Evolutionary conservation across 371 early-diverging fungal genomes (phyloP), one percentile per base, ranked within the genome.

Genomic region (Entomophthora muscae): DNA sequence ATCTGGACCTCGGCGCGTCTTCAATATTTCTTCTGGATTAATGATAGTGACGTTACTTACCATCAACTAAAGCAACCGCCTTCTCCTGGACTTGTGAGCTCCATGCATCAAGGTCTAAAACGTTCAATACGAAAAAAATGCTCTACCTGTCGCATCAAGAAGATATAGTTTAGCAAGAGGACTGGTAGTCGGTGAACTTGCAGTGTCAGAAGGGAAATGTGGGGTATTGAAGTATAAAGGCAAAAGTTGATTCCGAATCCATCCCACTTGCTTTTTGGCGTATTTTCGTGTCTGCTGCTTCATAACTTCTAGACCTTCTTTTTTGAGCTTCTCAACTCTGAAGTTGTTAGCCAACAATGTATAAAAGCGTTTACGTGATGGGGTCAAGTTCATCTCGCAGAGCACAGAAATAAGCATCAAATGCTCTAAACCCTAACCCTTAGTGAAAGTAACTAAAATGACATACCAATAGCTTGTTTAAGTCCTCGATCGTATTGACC

Each of bases 231-330:
- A 64, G 57, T 62, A 73, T 66, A 65, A 76, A 61, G 85, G 86
- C 30, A 89, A 60, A 21, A 93, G 71, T 55, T 90, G 90, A 69
- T 92, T 93, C 52, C 81, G 78, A 26, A 96, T 90, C 95, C 95
- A 96, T 13, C 79, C 72, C 0, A 90, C 80, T 69, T 96, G 96
- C 23, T 83, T 73, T 66, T 88, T 83, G 13, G 96, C 92, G 71
- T 96, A 96, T 62, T 86, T 78, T 53, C 92, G 70, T 13, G 93
- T 96, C 1, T 80, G 83, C 0, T 72, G 68, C 68, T 93, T 95
- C 94, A 96, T 93, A 0, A 72, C 72, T 54, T 88, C 88, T 29
- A 89, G 72, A 51, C 83, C 80, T 33, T 78, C 73, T 2, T 54
- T 13, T 27, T 75, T 74, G 32, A 85, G 74, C 1, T 68, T 66